Conservation (phyloP, 2,329 filamentous ascomycete genomes). For the Ascochyta fabae region DNA sequence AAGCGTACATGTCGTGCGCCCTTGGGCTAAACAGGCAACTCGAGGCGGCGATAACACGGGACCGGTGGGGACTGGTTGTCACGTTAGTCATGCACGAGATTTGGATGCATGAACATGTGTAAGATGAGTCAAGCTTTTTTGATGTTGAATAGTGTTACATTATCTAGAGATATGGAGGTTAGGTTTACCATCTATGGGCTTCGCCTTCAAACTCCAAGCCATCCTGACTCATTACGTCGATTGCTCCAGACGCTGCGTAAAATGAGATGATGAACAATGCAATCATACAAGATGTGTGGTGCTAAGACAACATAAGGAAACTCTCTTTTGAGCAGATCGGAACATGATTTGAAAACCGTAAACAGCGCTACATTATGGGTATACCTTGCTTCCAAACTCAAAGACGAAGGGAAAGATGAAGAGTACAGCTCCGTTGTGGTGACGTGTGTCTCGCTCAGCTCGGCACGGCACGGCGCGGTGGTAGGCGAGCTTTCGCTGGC, state of each 20-base stretch:
- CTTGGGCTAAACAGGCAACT: constrained; percentile 3
- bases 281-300: constrained; percentile 3
- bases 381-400: constrained; percentile 38
- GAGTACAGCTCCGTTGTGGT: constrained; percentile 42
- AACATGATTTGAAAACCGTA: constrained; percentile 22
- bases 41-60: constrained; percentile 2
- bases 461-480: constrained; percentile 7
- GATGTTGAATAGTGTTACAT: constrained; percentile 14
- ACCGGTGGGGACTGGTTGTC: neutral
- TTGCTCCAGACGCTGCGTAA: constrained; percentile 15
- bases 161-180: constrained; percentile 10
- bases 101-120: neutral
- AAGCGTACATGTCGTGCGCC: neutral
- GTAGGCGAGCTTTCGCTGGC: constrained; percentile 15
- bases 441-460: constrained; percentile 44
- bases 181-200: constrained; percentile 21
- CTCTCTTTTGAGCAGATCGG: constrained; percentile 6
- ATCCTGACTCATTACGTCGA: constrained; percentile 25
- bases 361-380: constrained; percentile 46
- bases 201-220: constrained; percentile 15
- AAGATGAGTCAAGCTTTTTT: neutral
- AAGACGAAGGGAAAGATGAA: constrained; percentile 31
- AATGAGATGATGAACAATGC: constrained; percentile 6
- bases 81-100: constrained; percentile 1
- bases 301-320: constrained; percentile 13